A percentile compares a stretch with the other conserved stretches of the same genome.
Evolutionary conservation across 257 asterid species (phyloP).

Genomic region (Solanum chiquidenum): DNA sequence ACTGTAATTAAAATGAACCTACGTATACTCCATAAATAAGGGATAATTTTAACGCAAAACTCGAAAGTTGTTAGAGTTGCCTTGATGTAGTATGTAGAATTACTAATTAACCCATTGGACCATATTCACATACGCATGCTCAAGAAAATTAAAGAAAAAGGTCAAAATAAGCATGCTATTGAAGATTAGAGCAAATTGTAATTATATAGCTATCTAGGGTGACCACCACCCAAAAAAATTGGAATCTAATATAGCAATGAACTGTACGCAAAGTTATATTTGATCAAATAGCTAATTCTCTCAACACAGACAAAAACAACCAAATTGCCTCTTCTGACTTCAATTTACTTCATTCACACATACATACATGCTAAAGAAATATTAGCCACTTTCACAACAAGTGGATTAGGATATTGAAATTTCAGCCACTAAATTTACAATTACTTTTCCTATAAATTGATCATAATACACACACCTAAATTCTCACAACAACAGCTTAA

Average conservation of each 20-base stretch:
- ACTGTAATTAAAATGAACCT: not conserved
- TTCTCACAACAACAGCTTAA: not conserved
- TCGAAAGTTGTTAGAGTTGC: not conserved
- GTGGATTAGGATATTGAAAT: not conserved
- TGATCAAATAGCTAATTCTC: not conserved
- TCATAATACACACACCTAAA: not conserved
- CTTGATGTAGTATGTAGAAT: not conserved
- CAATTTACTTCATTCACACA: not conserved
- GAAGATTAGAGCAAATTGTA: not conserved
- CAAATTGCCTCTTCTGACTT: not conserved
- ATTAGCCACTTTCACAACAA: not conserved
- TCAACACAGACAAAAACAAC: not conserved
- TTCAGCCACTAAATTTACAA: not conserved
- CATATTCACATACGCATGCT: slow-evolving; percentile 5
- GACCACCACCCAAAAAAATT: slow-evolving; percentile 18
- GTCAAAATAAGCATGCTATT: slow-evolving; percentile 19
- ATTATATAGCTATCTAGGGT: slow-evolving; percentile 12
- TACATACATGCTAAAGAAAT: not conserved
- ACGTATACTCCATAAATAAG: not conserved
- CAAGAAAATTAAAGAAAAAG: not conserved
- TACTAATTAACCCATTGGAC: not conserved
- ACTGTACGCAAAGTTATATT: not conserved
- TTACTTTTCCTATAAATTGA: slow-evolving; percentile 17
- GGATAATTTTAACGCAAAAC: not conserved
- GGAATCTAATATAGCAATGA: slow-evolving; percentile 3